Evolutionary conservation across 108 stramenopile species (phyloP), one percentile per base, ranked within the genome.

Genomic region (Stephanodiscus triporus): DNA sequence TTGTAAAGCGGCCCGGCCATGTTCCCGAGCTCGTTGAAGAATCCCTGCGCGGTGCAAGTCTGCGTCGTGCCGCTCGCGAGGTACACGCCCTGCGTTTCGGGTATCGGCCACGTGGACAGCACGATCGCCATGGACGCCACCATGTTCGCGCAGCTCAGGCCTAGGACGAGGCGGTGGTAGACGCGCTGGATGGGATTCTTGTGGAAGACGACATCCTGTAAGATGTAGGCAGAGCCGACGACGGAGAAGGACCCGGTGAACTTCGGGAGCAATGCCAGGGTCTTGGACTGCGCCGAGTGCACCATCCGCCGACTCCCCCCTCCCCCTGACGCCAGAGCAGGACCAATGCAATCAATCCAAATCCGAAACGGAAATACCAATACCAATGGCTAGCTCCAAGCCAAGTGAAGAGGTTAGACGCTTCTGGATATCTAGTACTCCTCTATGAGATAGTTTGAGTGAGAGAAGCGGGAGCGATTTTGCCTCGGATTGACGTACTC

Each of bases 81-180:
- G 37, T 61, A 81, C 14, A 63, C 74, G 17, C 80, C 80, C 62
- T 60, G 48, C 2, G 70, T 81, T 42, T 51, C 61, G 32, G 85
- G 85, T 32, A 80, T 79, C 3, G 82, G 82, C 81, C 72, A 82
- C 3, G 85, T 79, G 7, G 81, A 75, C 27, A 85, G 34, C 40
- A 74, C 64, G 29, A 70, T 79, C 19, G 63, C 60, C 4, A 77
- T 42, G 9, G 82, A 84, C 13, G 72, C 80, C 14, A 84, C 50
- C 19, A 72, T 56, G 54, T 82, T 77, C 19, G 63, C 71, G 27
- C 42, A 55, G 54, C 70, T 68, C 17, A 81, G 79, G 40, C 73
- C 78, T 23, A 86, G 62, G 51, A 86, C 71, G 47, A 86, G 59
- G 9, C 80, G 80, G 42, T 78, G 68, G 49, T 84, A 86, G 55